Base-by-base conservation (phyloP, 345 rosid species). In the Salix exigua region DNA sequence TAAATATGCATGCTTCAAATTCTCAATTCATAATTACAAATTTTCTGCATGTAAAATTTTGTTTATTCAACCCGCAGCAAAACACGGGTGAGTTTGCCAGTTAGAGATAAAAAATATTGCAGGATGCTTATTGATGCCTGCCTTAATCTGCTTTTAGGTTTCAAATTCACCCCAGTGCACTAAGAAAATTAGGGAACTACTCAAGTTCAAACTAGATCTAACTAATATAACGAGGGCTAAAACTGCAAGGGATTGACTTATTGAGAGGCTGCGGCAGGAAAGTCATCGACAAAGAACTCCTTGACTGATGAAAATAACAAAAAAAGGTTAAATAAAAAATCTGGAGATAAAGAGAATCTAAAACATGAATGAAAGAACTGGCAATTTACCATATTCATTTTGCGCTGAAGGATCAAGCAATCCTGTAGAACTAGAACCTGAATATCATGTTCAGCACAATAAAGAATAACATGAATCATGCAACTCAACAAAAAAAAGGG, bases 291-390 rank as follows among this genome's bases (percentile, higher is more conserved):
- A 73, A 73, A 42, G 50, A 73, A 73, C 46, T 73, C 67, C 14
- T 73, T 55, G 6, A 73, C 75, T 73, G 75, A 61, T 58, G 62
- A 5, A 73, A 40, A 73, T 12, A 28, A 23, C 17, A 7, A 58
- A 2, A 25, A 73, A 5, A 23, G 8, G 16, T 17, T 40, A 16
- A 13, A 38, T 62, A 6, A 23, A 16, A 60, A 23, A 21, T 23
- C 10, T 37, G 55, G 37, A 71, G 55, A 26, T 10, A 19, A 38
- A 42, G 14, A 5, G 51, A 25, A 16, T 14, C n/a, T 61, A 14
- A 60, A 70, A 31, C 13, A 16, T 1, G 12, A 19, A 28, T 18
- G 7, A 50, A 50, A 50, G 5, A 23, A 50, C 18, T 48, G 38
- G 8, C 26, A 18, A 37, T 44, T 37, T 61, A 73, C 75, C 53